Evolutionary conservation across 306 rosid genomes (phyloP).

Genomic region (Acmispon strigosus): DNA sequence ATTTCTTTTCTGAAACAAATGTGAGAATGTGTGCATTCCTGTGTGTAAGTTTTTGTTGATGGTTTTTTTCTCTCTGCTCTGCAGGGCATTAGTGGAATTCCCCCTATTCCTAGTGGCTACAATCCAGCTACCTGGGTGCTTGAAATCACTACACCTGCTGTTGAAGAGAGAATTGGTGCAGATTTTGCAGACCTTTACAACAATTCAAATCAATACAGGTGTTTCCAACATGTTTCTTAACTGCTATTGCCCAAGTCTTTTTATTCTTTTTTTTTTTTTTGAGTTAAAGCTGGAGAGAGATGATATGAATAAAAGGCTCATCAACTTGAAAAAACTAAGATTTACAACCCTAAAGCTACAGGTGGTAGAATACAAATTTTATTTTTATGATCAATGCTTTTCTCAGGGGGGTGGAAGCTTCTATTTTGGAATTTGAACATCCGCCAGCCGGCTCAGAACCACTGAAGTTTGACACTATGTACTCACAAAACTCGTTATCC

Average conservation of each 20-base stretch:
- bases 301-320: not conserved
- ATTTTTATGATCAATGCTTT: not conserved
- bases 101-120: conserved; percentile 58
- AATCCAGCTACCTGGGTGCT: conserved; percentile 98
- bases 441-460: conserved; percentile 60
- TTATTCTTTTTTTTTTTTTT: not conserved
- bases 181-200: conserved; percentile 60
- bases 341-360: not conserved
- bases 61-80: conserved; percentile 10
- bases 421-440: conserved; percentile 41
- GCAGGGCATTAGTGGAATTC: conserved; percentile 49
- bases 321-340: not conserved
- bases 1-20: not conserved
- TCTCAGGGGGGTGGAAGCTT: conserved; percentile 64
- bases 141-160: conserved; percentile 70
- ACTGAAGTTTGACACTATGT: conserved; percentile 49
- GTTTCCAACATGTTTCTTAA: not conserved
- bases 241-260: not conserved
- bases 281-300: not conserved
- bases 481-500: conserved; percentile 34
- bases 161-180: conserved; percentile 50
- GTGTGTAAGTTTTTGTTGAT: not conserved
- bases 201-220: conserved; percentile 65
- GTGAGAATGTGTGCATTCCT: not conserved
- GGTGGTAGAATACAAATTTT: not conserved